Evolutionary conservation across 2,329 filamentous ascomycete genomes (phyloP), one percentile per base, ranked within the genome.

Genomic region (Sporothrix luriei): DNA sequence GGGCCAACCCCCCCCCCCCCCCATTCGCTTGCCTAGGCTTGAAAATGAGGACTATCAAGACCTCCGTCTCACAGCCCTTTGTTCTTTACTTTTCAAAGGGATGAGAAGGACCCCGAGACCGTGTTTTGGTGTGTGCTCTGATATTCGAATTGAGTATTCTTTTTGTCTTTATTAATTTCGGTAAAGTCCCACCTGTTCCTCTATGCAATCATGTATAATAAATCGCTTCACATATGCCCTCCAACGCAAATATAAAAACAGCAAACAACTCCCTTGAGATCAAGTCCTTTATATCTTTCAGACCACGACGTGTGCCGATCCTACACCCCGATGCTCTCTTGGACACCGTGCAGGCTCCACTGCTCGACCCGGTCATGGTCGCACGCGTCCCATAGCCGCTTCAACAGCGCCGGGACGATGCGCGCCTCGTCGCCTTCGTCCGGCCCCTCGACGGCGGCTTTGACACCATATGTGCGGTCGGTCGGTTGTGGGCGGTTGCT

Each of bases 281-380:
- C 14, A 11, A 3, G 24, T 16, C 48, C 13, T 46, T 52, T 40
- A 33, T 33, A 4, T 43, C 14, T 16, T 11, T 61, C 33, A 29
- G 13, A 43, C 40, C 14, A 16, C 40, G 40, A 43, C 40, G 7
- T 43, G 40, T 16, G 40, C 40, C 9, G 40, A 13, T 43, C 26
- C 33, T 19, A 24, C 5, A 54, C 51, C 16, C 64, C 69, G 51
- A 70, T 57, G 26, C 57, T 69, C 29, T 71, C 68, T 16, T 19
- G 64, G 1, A 80, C 72, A 49, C 83, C 82, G 0, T 83, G 81
- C 74, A 83, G 83, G 75, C 89, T 91, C 92, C 92, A 95, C 29
- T 79, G 81, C 69, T 80, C 80, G 11, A 93, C 84, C 74, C 88
- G 87, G n/a, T 85, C 84, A 71, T 84, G 83, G 76, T 93, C 90